Percentiles rank a stretch among this genome's conserved stretches.
Evolutionary conservation across 495 filamentous ascomycete species (phyloP).

Genomic region (Pyrenula massariospora): DNA sequence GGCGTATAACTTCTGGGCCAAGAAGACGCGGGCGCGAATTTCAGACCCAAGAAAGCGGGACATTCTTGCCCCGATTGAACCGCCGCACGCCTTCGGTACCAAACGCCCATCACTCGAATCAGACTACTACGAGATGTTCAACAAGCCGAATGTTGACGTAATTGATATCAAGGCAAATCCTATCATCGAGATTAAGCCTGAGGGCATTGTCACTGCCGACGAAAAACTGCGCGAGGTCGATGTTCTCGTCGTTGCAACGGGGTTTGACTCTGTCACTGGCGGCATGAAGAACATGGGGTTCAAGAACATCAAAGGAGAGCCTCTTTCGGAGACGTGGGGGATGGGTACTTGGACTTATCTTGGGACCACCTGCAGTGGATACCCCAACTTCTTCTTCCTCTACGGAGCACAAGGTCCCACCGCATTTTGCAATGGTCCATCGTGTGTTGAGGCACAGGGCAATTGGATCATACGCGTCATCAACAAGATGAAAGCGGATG

Average conservation of each 20-base stretch:
- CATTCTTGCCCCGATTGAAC: constrained; percentile 39
- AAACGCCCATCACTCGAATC: constrained; percentile 44
- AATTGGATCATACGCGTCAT: constrained; percentile 37
- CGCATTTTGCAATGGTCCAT: constrained; percentile 37
- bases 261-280: constrained; percentile 40
- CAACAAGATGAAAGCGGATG: constrained; percentile 24
- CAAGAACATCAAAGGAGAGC: constrained; percentile 21
- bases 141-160: constrained; percentile 39
- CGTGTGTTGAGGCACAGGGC: constrained; percentile 33
- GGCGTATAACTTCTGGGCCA: constrained; percentile 45
- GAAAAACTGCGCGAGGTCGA: constrained; percentile 33
- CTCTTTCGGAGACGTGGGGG: constrained; percentile 30
- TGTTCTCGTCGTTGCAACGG: constrained; percentile 40
- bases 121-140: constrained; percentile 47
- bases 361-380: constrained; percentile 32
- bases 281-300: constrained; percentile 35
- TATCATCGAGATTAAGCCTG: constrained; percentile 28
- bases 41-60: constrained; percentile 34
- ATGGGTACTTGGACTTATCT: constrained; percentile 32
- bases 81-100: constrained; percentile 38
- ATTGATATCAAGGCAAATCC: constrained; percentile 37
- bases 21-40: constrained; percentile 37
- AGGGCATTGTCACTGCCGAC: constrained; percentile 30
- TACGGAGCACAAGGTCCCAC: constrained; percentile 37
- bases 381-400: constrained; percentile 43